Conservation (phyloP, 805 yeast genomes). For the Tetrapisispora arboricola region DNA sequence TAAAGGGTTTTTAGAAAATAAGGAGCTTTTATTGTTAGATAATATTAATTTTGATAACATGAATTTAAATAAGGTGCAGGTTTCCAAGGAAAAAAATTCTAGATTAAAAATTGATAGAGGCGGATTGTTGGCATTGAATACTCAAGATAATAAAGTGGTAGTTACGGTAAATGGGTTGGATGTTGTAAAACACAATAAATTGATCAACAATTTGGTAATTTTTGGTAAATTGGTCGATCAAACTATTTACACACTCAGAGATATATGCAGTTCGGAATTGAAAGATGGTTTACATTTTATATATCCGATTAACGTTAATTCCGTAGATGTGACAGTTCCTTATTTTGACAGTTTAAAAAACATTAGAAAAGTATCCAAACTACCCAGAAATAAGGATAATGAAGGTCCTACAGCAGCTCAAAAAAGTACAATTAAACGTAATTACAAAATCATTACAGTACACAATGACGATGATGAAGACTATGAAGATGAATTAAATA, state of each 20-base stretch:
- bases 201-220: constrained; percentile 7
- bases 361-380: too few relatives aligned
- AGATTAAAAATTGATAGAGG: constrained; percentile 41
- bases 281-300: constrained; percentile 35
- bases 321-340: constrained; percentile 34
- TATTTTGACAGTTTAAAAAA: constrained; percentile 36
- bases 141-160: constrained; percentile 28
- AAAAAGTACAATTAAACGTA: constrained; percentile 14
- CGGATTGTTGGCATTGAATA: constrained; percentile 47
- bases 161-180: constrained; percentile 42
- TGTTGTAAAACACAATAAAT: constrained; percentile 30
- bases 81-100: constrained; percentile 37
- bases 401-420: neutral
- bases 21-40: neutral
- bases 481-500: constrained; percentile 33
- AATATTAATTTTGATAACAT: neutral
- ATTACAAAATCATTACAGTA: constrained; percentile 27
- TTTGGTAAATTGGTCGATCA: constrained; percentile 54
- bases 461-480: constrained; percentile 29
- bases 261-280: constrained; percentile 40
- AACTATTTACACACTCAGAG: constrained; percentile 41
- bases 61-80: constrained; percentile 5
- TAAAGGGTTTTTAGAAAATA: neutral
- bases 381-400: neutral
- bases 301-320: constrained; percentile 40